These are phyloP conservation scores for Phanerochaete carnosa DNA, from an alignment of 768 basidiomycete species.

Conservation along the genomic window DNA sequence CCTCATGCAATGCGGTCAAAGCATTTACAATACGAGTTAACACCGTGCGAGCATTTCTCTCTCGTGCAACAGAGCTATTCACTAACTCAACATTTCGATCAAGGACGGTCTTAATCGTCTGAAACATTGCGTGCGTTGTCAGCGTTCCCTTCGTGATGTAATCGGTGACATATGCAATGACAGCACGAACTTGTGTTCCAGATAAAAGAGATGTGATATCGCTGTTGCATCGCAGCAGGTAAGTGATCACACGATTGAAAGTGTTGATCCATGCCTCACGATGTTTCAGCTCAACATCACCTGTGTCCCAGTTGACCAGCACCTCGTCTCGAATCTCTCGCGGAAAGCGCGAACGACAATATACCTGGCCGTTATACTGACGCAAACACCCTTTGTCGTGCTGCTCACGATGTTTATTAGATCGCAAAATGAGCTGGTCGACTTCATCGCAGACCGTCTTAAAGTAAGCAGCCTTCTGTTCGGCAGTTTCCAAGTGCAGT, in stretches of 20 bases:
- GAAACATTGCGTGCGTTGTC: conserved; percentile 38
- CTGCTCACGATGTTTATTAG: too few species aligned
- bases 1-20: too few species aligned
- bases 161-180: conserved; percentile 37
- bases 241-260: conserved; percentile 27
- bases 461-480: too few species aligned
- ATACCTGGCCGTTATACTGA: not conserved
- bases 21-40: too few species aligned
- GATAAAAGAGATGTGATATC: conserved; percentile 36
- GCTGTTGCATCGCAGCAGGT: conserved; percentile 36
- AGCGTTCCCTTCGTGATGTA: conserved; percentile 39
- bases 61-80: not conserved
- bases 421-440: too few species aligned
- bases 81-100: conserved; percentile 22
- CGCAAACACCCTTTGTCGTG: not conserved
- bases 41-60: too few species aligned
- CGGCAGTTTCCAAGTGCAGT: too few species aligned
- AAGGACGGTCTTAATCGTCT: conserved; percentile 25
- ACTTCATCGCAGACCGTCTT: too few species aligned
- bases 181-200: conserved; percentile 36
- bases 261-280: conserved; percentile 36
- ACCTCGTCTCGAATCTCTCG: conserved; percentile 21
- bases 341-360: conserved; percentile 28
- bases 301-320: conserved; percentile 26
- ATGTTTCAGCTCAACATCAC: conserved; percentile 28